Evolutionary conservation across 139 green algal genomes (phyloP).

Genomic region (Coelastrella sp.): DNA sequence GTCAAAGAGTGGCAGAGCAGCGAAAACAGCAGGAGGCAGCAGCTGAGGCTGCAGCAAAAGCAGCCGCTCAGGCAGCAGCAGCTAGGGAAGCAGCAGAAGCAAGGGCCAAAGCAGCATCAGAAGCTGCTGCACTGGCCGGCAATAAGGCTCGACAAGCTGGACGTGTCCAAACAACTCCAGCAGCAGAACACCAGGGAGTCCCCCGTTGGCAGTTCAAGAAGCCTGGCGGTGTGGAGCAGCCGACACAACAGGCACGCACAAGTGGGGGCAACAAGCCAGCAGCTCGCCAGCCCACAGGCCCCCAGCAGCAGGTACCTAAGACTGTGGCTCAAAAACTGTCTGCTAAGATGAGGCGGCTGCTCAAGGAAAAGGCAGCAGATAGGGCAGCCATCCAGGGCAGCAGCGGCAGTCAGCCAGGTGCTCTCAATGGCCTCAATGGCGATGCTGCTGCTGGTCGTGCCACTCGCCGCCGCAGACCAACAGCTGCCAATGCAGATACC

Average conservation of each 20-base stretch:
- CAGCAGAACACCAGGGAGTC: not conserved
- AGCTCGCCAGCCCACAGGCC: too few species aligned
- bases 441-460: too few species aligned
- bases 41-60: not conserved
- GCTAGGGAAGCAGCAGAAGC: not conserved
- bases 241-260: not conserved
- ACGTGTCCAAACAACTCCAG: not conserved
- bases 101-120: not conserved
- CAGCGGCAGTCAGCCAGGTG: too few species aligned
- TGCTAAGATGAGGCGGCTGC: too few species aligned
- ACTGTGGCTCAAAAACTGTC: too few species aligned
- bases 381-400: too few species aligned
- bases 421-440: too few species aligned
- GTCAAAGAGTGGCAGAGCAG: not conserved
- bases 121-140: not conserved
- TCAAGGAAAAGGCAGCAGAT: too few species aligned
- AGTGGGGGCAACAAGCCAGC: too few species aligned
- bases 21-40: not conserved
- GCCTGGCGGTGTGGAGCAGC: not conserved
- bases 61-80: not conserved
- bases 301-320: too few species aligned
- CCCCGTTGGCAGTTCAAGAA: not conserved
- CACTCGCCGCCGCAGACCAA: too few species aligned
- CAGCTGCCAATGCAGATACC: too few species aligned
- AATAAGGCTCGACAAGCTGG: not conserved